A percentile compares a stretch with the other conserved stretches of the same genome.
phyloP scores from a whole-genome alignment of 177 flowering plant species.

The Vitis hybrid region DNA sequence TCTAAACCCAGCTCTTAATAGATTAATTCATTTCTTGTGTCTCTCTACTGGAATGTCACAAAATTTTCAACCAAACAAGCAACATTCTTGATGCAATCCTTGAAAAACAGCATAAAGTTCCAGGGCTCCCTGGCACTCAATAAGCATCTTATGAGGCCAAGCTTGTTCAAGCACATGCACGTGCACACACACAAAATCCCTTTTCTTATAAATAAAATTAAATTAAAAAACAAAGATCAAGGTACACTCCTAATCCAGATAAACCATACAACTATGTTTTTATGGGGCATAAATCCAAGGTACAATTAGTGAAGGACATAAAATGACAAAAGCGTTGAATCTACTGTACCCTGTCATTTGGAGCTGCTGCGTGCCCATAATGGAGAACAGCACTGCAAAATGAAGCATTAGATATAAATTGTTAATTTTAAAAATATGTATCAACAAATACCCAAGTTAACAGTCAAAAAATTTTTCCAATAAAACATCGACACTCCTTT shows the following conservation, averaged over 20 bases:
- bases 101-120: too few relatives aligned
- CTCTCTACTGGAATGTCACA: too few relatives aligned
- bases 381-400: constrained; percentile 79
- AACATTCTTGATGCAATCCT: too few relatives aligned
- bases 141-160: too few relatives aligned
- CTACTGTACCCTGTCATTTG: constrained; percentile 77
- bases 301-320: not conserved
- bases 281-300: not conserved
- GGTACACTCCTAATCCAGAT: not conserved
- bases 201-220: not conserved
- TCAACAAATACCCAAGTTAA: not conserved
- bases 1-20: too few relatives aligned
- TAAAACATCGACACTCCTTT: not conserved
- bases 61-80: too few relatives aligned
- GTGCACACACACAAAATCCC: too few relatives aligned
- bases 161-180: too few relatives aligned
- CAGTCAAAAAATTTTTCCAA: not conserved
- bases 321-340: constrained; percentile 1
- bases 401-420: constrained; percentile 3
- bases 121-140: too few relatives aligned
- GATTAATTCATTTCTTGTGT: too few relatives aligned
- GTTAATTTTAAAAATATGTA: not conserved
- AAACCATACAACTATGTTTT: not conserved
- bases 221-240: not conserved
- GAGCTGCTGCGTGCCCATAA: constrained; percentile 98